Evolutionary conservation across 768 basidiomycete genomes (phyloP).

Genomic region (Dentipellis sp.): DNA sequence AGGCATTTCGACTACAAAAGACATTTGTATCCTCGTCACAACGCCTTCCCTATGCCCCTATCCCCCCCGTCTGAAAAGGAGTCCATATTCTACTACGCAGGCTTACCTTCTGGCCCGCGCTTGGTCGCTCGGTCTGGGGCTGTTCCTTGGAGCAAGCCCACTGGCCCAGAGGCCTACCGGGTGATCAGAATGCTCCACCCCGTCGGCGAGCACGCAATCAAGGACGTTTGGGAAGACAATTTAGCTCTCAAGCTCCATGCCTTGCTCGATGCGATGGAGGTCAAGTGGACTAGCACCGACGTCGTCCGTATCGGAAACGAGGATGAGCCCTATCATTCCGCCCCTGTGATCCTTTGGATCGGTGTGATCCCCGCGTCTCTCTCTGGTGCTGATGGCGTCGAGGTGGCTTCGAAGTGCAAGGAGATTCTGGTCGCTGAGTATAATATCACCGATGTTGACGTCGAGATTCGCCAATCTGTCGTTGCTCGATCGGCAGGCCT

Average conservation of each 20-base stretch:
- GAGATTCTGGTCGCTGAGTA: slow-evolving; percentile 17
- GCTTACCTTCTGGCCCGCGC: slow-evolving; percentile 21
- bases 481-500: slow-evolving; percentile 13
- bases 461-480: slow-evolving; percentile 25
- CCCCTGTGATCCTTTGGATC: slow-evolving; percentile 23
- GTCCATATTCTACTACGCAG: slow-evolving; percentile 18
- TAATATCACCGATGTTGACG: slow-evolving; percentile 18
- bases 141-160: slow-evolving; percentile 16
- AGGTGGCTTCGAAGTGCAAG: slow-evolving; percentile 17
- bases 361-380: slow-evolving; percentile 25
- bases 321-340: slow-evolving; percentile 6
- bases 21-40: neutral
- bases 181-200: slow-evolving; percentile 16
- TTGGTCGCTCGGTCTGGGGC: slow-evolving; percentile 21
- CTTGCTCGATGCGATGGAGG: slow-evolving; percentile 11
- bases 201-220: slow-evolving; percentile 17
- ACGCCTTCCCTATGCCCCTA: neutral
- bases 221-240: slow-evolving; percentile 12
- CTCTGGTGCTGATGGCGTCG: slow-evolving; percentile 18
- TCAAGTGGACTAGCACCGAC: slow-evolving; percentile 15
- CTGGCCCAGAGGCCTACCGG: slow-evolving; percentile 18
- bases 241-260: slow-evolving; percentile 8
- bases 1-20: too few species aligned
- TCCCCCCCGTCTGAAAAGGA: slow-evolving; percentile 13
- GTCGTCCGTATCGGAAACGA: slow-evolving; percentile 13